Base-by-base conservation (phyloP, 2,329 filamentous ascomycete species). In the Acephala macrosclerotiorum region DNA sequence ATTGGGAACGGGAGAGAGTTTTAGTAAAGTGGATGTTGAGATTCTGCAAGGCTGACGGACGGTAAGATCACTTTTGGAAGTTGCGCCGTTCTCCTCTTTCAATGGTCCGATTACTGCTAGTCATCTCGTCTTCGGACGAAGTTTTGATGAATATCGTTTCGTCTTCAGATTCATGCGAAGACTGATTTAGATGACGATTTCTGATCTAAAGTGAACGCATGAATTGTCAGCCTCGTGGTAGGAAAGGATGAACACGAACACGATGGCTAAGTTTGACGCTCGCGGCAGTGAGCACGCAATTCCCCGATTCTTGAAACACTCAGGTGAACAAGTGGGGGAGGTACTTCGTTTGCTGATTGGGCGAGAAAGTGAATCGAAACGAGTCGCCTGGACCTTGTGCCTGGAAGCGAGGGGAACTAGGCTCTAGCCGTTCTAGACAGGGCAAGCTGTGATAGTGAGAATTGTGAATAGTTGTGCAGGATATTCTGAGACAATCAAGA, bases 381-480 rank as follows among this genome's bases (percentile, higher is more conserved):
- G 20, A n/a, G 40, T 42, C 40, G n/a, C 40, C n/a, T n/a, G 20
- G 20, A 22, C 18, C 22, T 49, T 25, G 11, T n/a, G 45, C 14
- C 45, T 49, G 45, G 45, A 47, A 49, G 20, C 40, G 40, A 42
- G 11, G 40, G 9, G 29, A 33, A 33, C 29, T 33, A 33, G 29
- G 29, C 29, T 33, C 29, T 33, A 33, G 29, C 29, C 29, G 29
- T 33, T 33, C 29, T 33, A 42, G 40, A n/a, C 11, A 6, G n/a
- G 14, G 6, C 16, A 16, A 42, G 40, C 45, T 49, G 45, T 26
- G 22, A 22, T 16, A 12, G 7, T 3, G 25, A 22, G 22, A 22
- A 22, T 49, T 49, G 45, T 49, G 45, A 20, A 49, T 7, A 22
- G 45, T 49, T 49, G 20, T 49, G 45, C 45, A 49, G 45, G 20